These are phyloP conservation scores for Colletotrichum navitas DNA, from an alignment of 2,329 filamentous ascomycete genomes.

Conservation along the genomic window DNA sequence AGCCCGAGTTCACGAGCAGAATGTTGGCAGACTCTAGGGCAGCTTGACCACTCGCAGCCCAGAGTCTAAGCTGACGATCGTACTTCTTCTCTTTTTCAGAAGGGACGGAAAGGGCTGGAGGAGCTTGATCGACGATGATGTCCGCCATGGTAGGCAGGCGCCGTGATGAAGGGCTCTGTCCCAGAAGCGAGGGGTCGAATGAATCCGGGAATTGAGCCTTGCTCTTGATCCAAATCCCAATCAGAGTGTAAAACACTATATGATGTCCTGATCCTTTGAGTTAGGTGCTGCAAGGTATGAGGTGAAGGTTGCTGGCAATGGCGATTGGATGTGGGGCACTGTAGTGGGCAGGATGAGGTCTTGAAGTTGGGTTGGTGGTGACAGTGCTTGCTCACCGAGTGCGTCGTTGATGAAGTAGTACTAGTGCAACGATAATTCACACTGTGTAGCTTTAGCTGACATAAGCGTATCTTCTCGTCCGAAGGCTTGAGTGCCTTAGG, in stretches of 20 bases:
- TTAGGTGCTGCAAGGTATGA: neutral
- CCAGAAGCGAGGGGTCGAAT: neutral
- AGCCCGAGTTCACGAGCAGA: slow-evolving; percentile 87
- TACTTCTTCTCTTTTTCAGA: slow-evolving; percentile 82
- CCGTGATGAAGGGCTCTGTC: slow-evolving; percentile 1
- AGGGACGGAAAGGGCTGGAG: slow-evolving; percentile 64
- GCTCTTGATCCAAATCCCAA: neutral
- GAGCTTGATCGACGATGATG: slow-evolving; percentile 59
- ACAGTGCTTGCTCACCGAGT: neutral
- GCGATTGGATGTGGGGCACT: slow-evolving; percentile 1
- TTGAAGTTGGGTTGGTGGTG: neutral
- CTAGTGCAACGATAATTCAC: neutral
- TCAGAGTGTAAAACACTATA: neutral
- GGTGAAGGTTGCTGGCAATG: neutral
- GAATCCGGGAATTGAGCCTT: neutral
- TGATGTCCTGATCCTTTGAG: neutral
- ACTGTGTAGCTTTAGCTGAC: neutral
- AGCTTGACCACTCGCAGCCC: slow-evolving; percentile 92
- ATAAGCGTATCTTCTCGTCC: neutral
- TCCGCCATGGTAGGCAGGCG: slow-evolving; percentile 55
- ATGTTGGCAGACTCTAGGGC: slow-evolving; percentile 92
- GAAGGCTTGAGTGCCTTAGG: neutral
- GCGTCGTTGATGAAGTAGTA: neutral
- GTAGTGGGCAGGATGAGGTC: neutral
- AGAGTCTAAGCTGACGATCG: slow-evolving; percentile 93